Conservation (phyloP, 345 rosid species). For the Pistacia integerrima region DNA sequence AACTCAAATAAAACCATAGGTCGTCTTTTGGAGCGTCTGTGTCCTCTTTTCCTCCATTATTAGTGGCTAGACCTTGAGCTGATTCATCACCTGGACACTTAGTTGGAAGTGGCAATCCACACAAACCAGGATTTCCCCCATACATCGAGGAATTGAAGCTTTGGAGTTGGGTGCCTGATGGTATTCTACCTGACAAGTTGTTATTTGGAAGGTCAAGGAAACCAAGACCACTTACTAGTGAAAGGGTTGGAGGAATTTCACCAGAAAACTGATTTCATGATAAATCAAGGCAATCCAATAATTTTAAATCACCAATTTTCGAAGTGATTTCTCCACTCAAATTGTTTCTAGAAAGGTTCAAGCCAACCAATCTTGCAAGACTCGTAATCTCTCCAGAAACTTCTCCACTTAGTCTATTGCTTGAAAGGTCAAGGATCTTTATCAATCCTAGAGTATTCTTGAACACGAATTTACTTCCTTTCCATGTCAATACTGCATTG, state of each 20-base stretch:
- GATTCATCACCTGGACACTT: not conserved
- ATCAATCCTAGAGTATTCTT: not conserved
- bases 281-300: not conserved
- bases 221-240: not conserved
- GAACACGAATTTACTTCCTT: not conserved
- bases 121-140: not conserved
- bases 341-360: not conserved
- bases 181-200: not conserved
- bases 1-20: not conserved
- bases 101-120: not conserved
- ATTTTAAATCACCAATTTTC: not conserved
- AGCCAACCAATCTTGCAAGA: not conserved
- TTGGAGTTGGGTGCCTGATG: not conserved
- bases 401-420: not conserved
- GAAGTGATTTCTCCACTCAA: not conserved
- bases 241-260: not conserved
- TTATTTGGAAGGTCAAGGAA: not conserved
- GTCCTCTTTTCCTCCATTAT: too few relatives aligned
- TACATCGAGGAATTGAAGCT: not conserved
- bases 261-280: not conserved
- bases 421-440: not conserved
- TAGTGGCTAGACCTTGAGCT: not conserved
- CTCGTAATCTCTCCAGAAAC: not conserved
- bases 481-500: not conserved
- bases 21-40: not conserved